Percentiles rank a stretch among this genome's conserved stretches.
These are phyloP conservation scores for Arabis alpina DNA, from an alignment of 345 rosid species.

Conservation along the genomic window DNA sequence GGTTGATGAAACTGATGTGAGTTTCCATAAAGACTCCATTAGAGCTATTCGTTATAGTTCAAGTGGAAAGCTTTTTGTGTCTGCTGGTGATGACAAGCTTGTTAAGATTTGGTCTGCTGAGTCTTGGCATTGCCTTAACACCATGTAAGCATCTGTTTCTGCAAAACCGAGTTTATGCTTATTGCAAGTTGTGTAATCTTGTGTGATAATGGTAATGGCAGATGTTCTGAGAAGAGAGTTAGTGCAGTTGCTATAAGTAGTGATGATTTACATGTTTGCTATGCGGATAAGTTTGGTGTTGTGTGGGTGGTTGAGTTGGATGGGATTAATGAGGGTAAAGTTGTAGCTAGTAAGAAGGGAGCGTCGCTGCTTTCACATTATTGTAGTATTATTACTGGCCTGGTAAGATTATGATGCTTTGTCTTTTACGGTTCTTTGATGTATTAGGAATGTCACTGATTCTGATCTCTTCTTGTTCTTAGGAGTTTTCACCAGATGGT, in stretches of 20 bases:
- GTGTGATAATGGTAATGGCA: conserved; percentile 26
- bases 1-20: conserved; percentile 63
- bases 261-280: conserved; percentile 70
- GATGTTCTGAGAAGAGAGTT: conserved; percentile 92
- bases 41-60: conserved; percentile 77
- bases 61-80: conserved; percentile 73
- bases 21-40: conserved; percentile 71
- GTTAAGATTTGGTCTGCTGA: conserved; percentile 88
- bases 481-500: conserved; percentile 95
- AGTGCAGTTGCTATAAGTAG: conserved; percentile 75
- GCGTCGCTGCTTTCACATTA: conserved; percentile 82
- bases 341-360: conserved; percentile 58
- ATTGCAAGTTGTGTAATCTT: neutral
- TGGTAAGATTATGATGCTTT: conserved; percentile 47
- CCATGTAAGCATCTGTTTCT: conserved; percentile 48
- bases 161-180: neutral
- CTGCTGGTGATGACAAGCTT: conserved; percentile 92
- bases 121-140: conserved; percentile 71
- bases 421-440: neutral
- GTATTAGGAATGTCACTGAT: neutral
- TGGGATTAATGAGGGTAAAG: conserved; percentile 47
- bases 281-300: conserved; percentile 95
- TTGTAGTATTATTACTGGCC: conserved; percentile 92
- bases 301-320: conserved; percentile 79
- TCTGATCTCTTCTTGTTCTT: conserved; percentile 33